Base-by-base conservation (phyloP, 495 filamentous ascomycete genomes). In the Schizothecium vesticola region DNA sequence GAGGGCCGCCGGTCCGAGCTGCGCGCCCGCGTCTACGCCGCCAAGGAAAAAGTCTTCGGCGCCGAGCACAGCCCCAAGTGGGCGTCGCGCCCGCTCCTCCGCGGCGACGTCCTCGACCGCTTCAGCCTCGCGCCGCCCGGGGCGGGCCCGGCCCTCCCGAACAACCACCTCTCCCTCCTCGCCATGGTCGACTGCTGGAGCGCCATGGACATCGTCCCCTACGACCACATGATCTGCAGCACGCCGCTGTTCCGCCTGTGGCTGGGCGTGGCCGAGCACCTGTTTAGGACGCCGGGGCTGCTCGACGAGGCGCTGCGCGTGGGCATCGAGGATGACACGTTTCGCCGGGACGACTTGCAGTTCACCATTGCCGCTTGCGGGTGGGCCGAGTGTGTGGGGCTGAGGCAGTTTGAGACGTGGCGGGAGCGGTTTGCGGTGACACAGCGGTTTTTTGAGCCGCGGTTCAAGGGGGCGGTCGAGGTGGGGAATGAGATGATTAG, bases 111-210 rank as follows among this genome's bases (percentile, higher is more conserved):
- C 6, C 86, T 99, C 8, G 93, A 97, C 79, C 88, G 87, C 25
- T 99, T 96, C 79, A 92, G 88, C 56, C 81, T 98, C 2, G 80
- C 89, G 67, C 87, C 88, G 68, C 72, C 78, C 3, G 28, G 33
- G 0, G 71, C 73, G 72, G 59, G 61, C 61, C 23, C 55, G 4
- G 83, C 88, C 29, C 82, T 89, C 22, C 92, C 90, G 26, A 99
- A 99, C 79, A 97, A 92, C 73, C 95, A 99, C 77, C 82, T 99
- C 31, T 91, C 87, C 79, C 85, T 99, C 61, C 86, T 99, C 51
- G 96, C 94, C n/a, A 99, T 99, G 87, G 95, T 98, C 28, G 95
- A 99, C 80, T 98, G 93, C 79, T 99, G 95, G 95, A 94, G 89
- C 78, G 91, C 91, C 67, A 83, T 97, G 16, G 91, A 89, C 33